Base-by-base conservation (phyloP, 495 filamentous ascomycete species). In the Xylaria bambusicola region DNA sequence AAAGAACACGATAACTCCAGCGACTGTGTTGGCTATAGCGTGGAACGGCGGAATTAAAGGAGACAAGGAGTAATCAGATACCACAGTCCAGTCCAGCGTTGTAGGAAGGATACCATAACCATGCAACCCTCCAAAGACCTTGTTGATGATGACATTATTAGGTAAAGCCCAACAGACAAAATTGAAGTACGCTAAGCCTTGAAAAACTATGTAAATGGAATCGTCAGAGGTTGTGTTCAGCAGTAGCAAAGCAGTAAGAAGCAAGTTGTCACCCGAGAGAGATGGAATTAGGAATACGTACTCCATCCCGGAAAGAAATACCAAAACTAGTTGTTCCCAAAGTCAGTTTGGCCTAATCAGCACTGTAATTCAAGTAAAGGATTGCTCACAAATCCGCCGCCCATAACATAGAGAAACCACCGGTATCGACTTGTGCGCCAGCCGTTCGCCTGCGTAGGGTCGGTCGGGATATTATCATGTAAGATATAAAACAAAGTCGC, bases 11-110 rank as follows among this genome's bases (percentile, higher is more conserved):
- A 83, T 62, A 27, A 86, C 72, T 36, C 84, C 84, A 26, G 73
- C 76, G 20, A 87, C 66, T 36, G 84, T 82, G 61, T 86, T 88
- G 64, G 77, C 75, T 23, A 84, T 80, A 33, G 84, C 84, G 65
- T 89, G 83, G 75, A 86, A 88, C 2, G 87, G 86, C 6, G 87
- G 78, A 52, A 90, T 86, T 35, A 91, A 75, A 2, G 88, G 88
- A 27, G 84, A 86, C 52, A 78, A 77, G 56, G 85, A 81, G 69
- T 86, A 91, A 8, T 81, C 85, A 0, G 84, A 81, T 56, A 90
- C 75, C 51, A 79, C 71, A 46, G 74, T 84, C 88, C 88, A 90
- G 73, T 90, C 87, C 58, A 87, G 71, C 15, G 82, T 85, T 5
- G 86, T 71, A 6, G 83, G 82, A 17, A 86, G 45, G 13, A 87